Evolutionary conservation across 495 filamentous ascomycete species (phyloP).

Genomic region (Pyrenopolyporus hunteri): DNA sequence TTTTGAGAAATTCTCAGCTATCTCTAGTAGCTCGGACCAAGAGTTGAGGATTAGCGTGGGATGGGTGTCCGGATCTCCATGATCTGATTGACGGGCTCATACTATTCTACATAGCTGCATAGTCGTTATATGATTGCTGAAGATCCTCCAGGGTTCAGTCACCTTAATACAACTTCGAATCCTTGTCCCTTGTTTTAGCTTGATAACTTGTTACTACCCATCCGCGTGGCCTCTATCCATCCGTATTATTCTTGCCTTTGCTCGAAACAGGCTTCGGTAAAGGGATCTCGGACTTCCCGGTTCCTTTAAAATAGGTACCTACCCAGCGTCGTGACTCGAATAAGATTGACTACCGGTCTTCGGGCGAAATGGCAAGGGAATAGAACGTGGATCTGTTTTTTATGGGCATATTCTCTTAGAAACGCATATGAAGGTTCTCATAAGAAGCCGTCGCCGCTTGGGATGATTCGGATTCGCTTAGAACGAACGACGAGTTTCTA

Average conservation of each 20-base stretch:
- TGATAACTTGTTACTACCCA: slow-evolving; percentile 26
- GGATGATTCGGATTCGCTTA: no score
- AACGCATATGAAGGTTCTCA: no score
- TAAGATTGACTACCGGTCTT: no score
- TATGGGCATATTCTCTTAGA: no score
- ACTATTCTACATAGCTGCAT: not conserved
- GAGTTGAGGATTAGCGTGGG: slow-evolving; percentile 4
- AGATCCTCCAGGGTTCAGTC: slow-evolving; percentile 34
- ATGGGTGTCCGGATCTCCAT: slow-evolving; percentile 26
- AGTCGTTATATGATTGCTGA: slow-evolving; percentile 31
- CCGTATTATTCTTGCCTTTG: slow-evolving; percentile 13
- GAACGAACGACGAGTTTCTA: no score
- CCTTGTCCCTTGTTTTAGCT: slow-evolving; percentile 30
- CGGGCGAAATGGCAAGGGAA: no score
- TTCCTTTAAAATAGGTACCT: no score
- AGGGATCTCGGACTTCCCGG: slow-evolving; percentile 7
- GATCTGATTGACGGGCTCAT: slow-evolving; percentile 32
- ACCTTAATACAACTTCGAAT: slow-evolving; percentile 22
- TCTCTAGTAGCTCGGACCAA: not conserved
- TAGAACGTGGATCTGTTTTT: no score
- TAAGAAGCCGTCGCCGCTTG: no score
- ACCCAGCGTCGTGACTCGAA: no score
- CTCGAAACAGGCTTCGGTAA: slow-evolving; percentile 33
- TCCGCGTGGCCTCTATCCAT: slow-evolving; percentile 32
- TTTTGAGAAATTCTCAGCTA: not conserved